phyloP scores from a whole-genome alignment of 352 stramenopile genomes.

The Phytophthora foliorum region DNA sequence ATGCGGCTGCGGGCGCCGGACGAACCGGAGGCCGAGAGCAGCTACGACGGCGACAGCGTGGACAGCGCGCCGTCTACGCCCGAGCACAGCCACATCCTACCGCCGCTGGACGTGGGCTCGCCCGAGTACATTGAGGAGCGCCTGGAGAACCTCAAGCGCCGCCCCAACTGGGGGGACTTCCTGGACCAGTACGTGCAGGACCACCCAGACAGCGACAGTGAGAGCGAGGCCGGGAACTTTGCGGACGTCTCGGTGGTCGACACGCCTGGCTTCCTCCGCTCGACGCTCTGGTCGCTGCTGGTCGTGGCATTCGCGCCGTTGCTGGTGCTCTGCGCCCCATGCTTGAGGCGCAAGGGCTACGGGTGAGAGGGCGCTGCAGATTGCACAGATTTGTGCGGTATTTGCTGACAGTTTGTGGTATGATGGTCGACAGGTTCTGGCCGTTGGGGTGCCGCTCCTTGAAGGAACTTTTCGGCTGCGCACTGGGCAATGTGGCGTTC shows the following conservation, averaged over 20 bases:
- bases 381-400: background rate
- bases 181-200: slow-evolving; percentile 81
- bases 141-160: slow-evolving; percentile 89
- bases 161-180: slow-evolving; percentile 63
- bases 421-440: slow-evolving; percentile 62
- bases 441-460: slow-evolving; percentile 72
- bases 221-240: slow-evolving; percentile 49
- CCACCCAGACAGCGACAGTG: slow-evolving; percentile 52
- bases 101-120: slow-evolving; percentile 74
- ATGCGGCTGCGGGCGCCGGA: slow-evolving; percentile 75
- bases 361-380: slow-evolving; percentile 44
- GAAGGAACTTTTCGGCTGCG: slow-evolving; percentile 52
- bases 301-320: slow-evolving; percentile 62
- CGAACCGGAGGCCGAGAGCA: slow-evolving; percentile 52
- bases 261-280: slow-evolving; percentile 51
- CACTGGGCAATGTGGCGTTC: slow-evolving; percentile 59
- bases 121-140: slow-evolving; percentile 88
- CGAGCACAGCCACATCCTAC: slow-evolving; percentile 32
- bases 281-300: slow-evolving; percentile 65
- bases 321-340: slow-evolving; percentile 65
- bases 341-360: slow-evolving; percentile 57
- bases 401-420: background rate
- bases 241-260: slow-evolving; percentile 13
- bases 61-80: slow-evolving; percentile 25
- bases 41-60: slow-evolving; percentile 31